phyloP scores from a whole-genome alignment of 768 basidiomycete genomes.

The Termitomyces sp. region DNA sequence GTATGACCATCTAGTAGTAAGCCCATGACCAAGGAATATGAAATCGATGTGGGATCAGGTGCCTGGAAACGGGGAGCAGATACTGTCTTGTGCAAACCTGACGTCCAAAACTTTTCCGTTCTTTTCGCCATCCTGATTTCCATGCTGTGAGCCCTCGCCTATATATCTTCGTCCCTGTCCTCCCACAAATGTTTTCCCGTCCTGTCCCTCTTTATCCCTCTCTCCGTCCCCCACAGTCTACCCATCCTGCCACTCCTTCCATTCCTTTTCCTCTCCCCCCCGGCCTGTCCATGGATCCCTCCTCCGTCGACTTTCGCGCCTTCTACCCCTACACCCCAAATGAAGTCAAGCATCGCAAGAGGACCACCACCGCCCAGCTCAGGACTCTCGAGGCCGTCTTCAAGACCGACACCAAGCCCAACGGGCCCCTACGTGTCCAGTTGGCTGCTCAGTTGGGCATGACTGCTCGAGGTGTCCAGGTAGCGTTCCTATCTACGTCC shows the following conservation, averaged over 20 bases:
- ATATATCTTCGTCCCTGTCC: slow-evolving; percentile 17
- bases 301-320: slow-evolving; percentile 71
- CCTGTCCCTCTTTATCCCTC: slow-evolving; percentile 13
- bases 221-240: slow-evolving; percentile 10
- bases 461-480: slow-evolving; percentile 94
- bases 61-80: slow-evolving; percentile 25
- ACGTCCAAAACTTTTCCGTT: slow-evolving; percentile 17
- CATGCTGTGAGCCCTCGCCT: slow-evolving; percentile 19
- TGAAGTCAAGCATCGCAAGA: slow-evolving; percentile 90
- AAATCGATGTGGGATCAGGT: slow-evolving; percentile 13
- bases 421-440: slow-evolving; percentile 70
- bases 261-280: slow-evolving; percentile 28
- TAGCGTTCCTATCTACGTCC: slow-evolving; percentile 30
- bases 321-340: slow-evolving; percentile 88
- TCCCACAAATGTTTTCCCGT: slow-evolving; percentile 21
- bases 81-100: slow-evolving; percentile 14
- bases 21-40: slow-evolving; percentile 4
- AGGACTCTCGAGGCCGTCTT: slow-evolving; percentile 87
- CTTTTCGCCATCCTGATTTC: slow-evolving; percentile 20
- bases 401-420: slow-evolving; percentile 87
- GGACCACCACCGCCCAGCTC: slow-evolving; percentile 86
- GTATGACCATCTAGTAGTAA: background rate
- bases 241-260: slow-evolving; percentile 13
- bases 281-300: slow-evolving; percentile 48
- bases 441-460: slow-evolving; percentile 83